Percentiles rank a stretch among this genome's conserved stretches.
Conservation (phyloP, 768 basidiomycete genomes). For the Phaeotremella fagi region DNA sequence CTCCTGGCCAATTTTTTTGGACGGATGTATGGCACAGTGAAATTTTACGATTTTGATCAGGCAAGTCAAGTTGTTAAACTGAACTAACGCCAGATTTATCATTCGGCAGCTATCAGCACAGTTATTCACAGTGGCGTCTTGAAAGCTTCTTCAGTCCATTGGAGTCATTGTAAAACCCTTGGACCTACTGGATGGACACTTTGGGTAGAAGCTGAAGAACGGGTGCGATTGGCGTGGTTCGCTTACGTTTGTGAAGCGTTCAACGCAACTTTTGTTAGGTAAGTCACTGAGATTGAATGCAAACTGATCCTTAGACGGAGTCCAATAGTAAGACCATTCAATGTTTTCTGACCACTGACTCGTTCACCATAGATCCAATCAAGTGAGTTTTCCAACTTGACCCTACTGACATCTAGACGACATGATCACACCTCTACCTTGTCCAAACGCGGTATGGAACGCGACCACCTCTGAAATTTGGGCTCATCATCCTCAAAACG, state of each 20-base stretch:
- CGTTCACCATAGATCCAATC: conserved; percentile 6
- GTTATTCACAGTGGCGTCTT: conserved; percentile 1
- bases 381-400: background rate
- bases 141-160: background rate
- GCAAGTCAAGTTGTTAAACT: background rate
- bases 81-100: background rate
- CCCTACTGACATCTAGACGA: background rate
- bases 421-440: conserved; percentile 3
- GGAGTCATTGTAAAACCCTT: background rate
- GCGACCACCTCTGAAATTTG: background rate
- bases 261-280: conserved; percentile 2
- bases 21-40: background rate
- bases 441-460: background rate
- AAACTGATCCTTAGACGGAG: background rate
- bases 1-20: conserved; percentile 5
- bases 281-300: background rate
- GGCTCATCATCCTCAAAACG: background rate
- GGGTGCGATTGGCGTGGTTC: conserved; percentile 4
- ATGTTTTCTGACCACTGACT: background rate
- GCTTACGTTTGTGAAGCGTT: conserved; percentile 1
- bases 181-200: conserved; percentile 1
- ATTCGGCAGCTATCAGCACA: background rate
- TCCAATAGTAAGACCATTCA: background rate
- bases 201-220: conserved; percentile 6
- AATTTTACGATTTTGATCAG: conserved; percentile 2